Evolutionary conservation across 352 stramenopile genomes (phyloP), one percentile per base, ranked within the genome.

Genomic region (Phytophthora ohioensis): DNA sequence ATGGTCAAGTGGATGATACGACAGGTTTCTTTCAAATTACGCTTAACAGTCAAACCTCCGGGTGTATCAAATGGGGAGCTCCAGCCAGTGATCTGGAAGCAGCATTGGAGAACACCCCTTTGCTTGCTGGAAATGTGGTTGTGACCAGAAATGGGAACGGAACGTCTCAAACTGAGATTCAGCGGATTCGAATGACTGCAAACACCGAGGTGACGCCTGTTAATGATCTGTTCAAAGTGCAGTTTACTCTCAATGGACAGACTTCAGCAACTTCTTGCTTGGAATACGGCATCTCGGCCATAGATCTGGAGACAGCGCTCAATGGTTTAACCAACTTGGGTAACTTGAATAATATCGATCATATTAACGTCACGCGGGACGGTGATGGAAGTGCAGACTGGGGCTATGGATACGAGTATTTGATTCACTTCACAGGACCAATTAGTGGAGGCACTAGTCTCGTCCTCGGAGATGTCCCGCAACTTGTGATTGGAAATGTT

Each of bases 341-440:
- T 3, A 36, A 45, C 0, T 35, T 65, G 41, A 58, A 47, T 36
- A 59, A 48, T 7, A 73, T 83, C 5, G 10, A 80, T n/a, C 84
- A 95, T 46, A 75, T 95, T 13, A 81, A 83, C 34, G 87, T 94
- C 0, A 92, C 85, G 5, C 81, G 87, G 0, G 64, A 84, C 2
- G 88, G 88, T 0, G 87, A 94, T 41, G 88, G 87, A 0, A 71
- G 80, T 10, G 80, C 88, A 0, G 58, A 59, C 4, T 94, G 83
- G 84, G 88, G 88, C 8, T 95, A 90, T 60, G 88, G 88, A 0
- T 95, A 89, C 57, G 82, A 94, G 62, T 95, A 93, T 58, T 65
- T 84, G 7, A 81, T 95, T 53, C 57, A 80, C 31, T 95, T 93
- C 46, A 63, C 57, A 39, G 88, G 88, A 2, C 81, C 86, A 0